Base-by-base conservation (phyloP, 2,329 filamentous ascomycete genomes). In the Thelonectria discophora region DNA sequence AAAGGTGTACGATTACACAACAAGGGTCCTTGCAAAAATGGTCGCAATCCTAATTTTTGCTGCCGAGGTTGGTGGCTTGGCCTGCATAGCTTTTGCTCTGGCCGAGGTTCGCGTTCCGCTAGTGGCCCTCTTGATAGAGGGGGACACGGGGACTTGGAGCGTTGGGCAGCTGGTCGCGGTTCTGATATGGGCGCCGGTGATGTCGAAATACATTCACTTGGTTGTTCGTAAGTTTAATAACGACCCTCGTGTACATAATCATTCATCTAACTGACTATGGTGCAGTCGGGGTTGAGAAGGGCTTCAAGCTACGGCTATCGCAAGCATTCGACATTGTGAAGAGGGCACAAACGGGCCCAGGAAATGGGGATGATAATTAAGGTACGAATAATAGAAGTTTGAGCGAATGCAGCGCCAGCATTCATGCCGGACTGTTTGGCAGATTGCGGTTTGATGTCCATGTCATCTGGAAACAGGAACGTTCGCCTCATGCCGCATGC, bases 111-210 rank as follows among this genome's bases (percentile, higher is more conserved):
- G 34, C 34, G 34, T 37, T 37, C 34, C 34, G 0, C 24, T 64
- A 2, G 7, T 64, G 6, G 24, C 63, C 5, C 10, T 64, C 0
- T 10, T 63, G 3, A 18, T 53, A 6, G 17, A 56, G n/a, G 55
- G 49, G 0, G 55, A 63, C 30, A 43, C 45, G 0, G 55, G 62
- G 0, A 64, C 49, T 2, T 65, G 63, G 63, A 55, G 62, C 17
- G 58, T 65, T 1, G 63, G 63, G 1, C 62, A 65, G 3, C 9
- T 65, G 1, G 54, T 65, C 0, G 62, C 63, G 0, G 62, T 65
- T 1, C 3, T 65, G 2, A 49, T 65, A 1, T 65, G 58, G 63
- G 63, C 42, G 1, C 62, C 63, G 0, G 62, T 65, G 3, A 55
- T 65, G 27, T 37, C 63, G 0, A 65, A 65, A 15, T 65, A 65